Evolutionary conservation across 306 rosid genomes (phyloP), one percentile per base, ranked within the genome.

Genomic region (Dryas alaskensis): DNA sequence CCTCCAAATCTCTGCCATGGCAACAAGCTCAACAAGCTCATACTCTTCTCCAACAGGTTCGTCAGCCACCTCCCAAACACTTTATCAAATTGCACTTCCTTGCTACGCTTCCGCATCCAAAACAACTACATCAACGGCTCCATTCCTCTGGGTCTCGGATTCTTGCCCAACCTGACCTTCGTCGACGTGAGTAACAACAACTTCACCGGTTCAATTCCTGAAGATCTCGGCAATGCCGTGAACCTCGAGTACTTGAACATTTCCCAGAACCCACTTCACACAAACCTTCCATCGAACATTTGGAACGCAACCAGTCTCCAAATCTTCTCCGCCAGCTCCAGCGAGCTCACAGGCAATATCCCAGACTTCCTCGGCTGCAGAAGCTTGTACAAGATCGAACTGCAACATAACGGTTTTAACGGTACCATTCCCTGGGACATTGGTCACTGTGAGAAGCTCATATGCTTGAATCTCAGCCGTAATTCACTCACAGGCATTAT

Each of bases 351-450:
- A 0, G 99, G 97, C 0, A 74, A 81, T 58, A 84, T 94, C 67
- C 99, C 97, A 1, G 96, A 88, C 45, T 92, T 94, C 78, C 46
- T 87, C 7, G 93, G 93, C 0, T 94, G 97, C 74, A 64, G 54
- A 46, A 73, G 67, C 44, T 42, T 92, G 5, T 92, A 89, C 85
- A 84, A 64, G 78, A 85, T 94, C 47, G 96, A 94, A 69, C 69
- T 94, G 13, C 93, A 89, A 22, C 88, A 74, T 1, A 94, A 94
- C 57, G 57, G 55, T 0, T 75, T 94, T 12, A 86, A 81, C 64
- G 88, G 95, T 4, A 72, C 57, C 42, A 87, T 94, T 14, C 99
- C 99, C 0, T 87, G 96, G 99, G 90, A 90, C n/a, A 82, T 94
- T 4, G 88, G 90, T 0, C 92, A 94, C 80, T 94, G 99, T 63